Percentiles rank a stretch among this genome's conserved stretches.
phyloP scores from a whole-genome alignment of 2,329 filamentous ascomycete genomes.

The Penicillium frequentans region DNA sequence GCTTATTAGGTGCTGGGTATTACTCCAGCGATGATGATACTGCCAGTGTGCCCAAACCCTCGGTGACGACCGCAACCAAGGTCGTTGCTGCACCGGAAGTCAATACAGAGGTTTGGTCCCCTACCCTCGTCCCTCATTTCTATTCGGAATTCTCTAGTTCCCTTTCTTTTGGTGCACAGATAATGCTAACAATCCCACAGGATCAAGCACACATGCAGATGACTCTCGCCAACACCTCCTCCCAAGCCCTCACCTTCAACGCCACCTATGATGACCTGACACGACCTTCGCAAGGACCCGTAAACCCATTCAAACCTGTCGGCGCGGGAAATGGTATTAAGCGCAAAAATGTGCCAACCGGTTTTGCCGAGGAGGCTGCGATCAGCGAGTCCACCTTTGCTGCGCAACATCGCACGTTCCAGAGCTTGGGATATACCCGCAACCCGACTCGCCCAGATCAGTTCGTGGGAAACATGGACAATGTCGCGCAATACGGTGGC shows the following conservation, averaged over 20 bases:
- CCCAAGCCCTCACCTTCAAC: slow-evolving; percentile 53
- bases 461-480: slow-evolving; percentile 50
- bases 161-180: slow-evolving; percentile 3
- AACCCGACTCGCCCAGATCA: slow-evolving; percentile 46
- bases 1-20: slow-evolving; percentile 46
- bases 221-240: slow-evolving; percentile 53
- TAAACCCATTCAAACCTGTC: slow-evolving; percentile 72
- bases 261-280: slow-evolving; percentile 70
- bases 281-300: slow-evolving; percentile 65
- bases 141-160: background rate
- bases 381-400: slow-evolving; percentile 91
- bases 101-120: slow-evolving; percentile 57
- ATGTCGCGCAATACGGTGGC: slow-evolving; percentile 46
- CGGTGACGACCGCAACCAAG: slow-evolving; percentile 34
- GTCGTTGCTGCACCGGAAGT: slow-evolving; percentile 55
- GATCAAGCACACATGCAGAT: slow-evolving; percentile 52
- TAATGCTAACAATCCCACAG: slow-evolving; percentile 45
- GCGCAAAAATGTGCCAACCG: slow-evolving; percentile 80
- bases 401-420: slow-evolving; percentile 79
- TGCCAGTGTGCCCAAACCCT: slow-evolving; percentile 23
- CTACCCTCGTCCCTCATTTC: slow-evolving; percentile 9
- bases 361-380: slow-evolving; percentile 81
- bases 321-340: slow-evolving; percentile 57
- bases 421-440: slow-evolving; percentile 60
- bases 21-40: slow-evolving; percentile 53